phyloP scores from a whole-genome alignment of 1,284 basidiomycete species.

The Agaricales sp. region DNA sequence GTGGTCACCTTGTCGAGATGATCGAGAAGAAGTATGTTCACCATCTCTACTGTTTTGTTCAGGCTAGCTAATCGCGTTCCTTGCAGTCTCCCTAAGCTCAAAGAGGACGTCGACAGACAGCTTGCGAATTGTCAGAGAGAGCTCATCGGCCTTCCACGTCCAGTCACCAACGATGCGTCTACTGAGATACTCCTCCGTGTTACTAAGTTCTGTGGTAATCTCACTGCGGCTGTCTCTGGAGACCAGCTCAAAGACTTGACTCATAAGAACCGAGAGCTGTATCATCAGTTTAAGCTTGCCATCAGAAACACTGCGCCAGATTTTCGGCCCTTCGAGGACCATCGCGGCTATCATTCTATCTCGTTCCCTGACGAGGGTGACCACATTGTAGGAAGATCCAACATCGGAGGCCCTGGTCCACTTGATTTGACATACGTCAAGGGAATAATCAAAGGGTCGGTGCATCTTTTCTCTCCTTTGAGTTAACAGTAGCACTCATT shows the following conservation, averaged over 20 bases:
- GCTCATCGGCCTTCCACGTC: slow-evolving; percentile 31
- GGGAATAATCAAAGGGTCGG: background rate
- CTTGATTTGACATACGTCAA: background rate
- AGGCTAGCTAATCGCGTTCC: background rate
- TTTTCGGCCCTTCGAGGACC: slow-evolving; percentile 22
- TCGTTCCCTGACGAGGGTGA: background rate
- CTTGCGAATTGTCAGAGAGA: slow-evolving; percentile 25
- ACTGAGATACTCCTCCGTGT: slow-evolving; percentile 35
- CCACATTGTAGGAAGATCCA: background rate
- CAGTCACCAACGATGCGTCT: slow-evolving; percentile 28
- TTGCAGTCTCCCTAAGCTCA: slow-evolving; percentile 32
- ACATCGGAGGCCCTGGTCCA: background rate
- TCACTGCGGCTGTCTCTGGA: slow-evolving; percentile 27
- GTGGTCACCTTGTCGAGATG: slow-evolving; percentile 36
- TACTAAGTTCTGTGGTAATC: slow-evolving; percentile 30
- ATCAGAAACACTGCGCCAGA: slow-evolving; percentile 30
- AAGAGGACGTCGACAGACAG: slow-evolving; percentile 22
- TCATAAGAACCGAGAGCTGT: slow-evolving; percentile 24
- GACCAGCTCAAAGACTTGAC: slow-evolving; percentile 22
- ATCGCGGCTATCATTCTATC: background rate
- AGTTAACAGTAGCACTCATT: background rate
- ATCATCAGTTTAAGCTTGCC: slow-evolving; percentile 21
- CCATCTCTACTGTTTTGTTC: background rate
- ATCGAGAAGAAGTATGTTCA: slow-evolving; percentile 40
- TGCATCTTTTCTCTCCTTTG: background rate